Base-by-base conservation (phyloP, 495 filamentous ascomycete genomes). In the Penicillium silybi region DNA sequence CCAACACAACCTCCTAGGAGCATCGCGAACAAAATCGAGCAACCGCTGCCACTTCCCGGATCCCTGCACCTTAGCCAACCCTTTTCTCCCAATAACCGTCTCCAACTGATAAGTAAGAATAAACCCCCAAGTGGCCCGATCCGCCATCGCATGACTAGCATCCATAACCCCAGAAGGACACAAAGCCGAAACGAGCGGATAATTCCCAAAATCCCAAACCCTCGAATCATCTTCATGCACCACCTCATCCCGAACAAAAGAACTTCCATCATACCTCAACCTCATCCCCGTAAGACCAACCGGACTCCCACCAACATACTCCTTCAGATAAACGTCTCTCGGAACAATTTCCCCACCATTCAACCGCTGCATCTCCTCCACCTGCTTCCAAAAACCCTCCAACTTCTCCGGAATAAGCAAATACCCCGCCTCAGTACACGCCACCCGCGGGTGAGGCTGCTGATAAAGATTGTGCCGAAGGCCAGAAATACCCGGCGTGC, bases 271-370 rank as follows among this genome's bases (percentile, higher is more conserved):
- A 2, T 34, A 61, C 18, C 51, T 55, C 1, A 61, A 34, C n/a
- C 57, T 37, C 17, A 52, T 39, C 19, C 59, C 63, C 2, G 42
- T 47, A 0, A 66, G 45, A 44, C 46, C 55, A 35, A 63, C 51
- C 22, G 63, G 63, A 8, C 54, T 58, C 11, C 46, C 50, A 35
- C 63, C 63, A 19, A 47, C 45, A 41, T 63, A 66, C 25, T 66
- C 63, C 16, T 48, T 49, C 4, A 55, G n/a, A 23, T 59, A 66
- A 3, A 59, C 40, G 0, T 59, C 63, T 2, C 48, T 34, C 3
- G 60, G 49, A 6, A 63, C 52, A 25, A 53, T 41, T 3, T 40
- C 29, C 29, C 9, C 29, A 4, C 29, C 29, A 32, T 32, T 32
- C 8, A 13, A 10, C 29, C 9, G 9, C 10, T 32, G 9, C 29